Percentiles rank a stretch among this genome's conserved stretches.
Evolutionary conservation across 176 grass and related monocot genomes (phyloP).

Genomic region (Ensete glaucum): DNA sequence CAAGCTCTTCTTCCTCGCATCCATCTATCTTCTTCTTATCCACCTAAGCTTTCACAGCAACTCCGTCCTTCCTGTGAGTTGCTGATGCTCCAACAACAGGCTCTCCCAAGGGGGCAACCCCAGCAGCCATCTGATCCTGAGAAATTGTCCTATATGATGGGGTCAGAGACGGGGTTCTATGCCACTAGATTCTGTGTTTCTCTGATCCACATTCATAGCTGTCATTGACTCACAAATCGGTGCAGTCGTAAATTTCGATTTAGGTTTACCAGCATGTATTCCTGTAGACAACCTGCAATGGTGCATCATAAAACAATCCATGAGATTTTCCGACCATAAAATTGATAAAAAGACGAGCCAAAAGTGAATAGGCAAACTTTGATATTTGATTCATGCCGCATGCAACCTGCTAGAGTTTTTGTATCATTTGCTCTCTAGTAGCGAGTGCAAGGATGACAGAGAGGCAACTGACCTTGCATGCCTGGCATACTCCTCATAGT

Average conservation of each 20-base stretch:
- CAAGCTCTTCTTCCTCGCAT: conserved; percentile 85
- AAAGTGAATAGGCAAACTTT: background rate
- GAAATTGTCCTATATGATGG: conserved; percentile 28
- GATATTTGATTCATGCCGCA: background rate
- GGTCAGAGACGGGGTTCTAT: conserved; percentile 15
- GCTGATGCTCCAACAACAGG: conserved; percentile 30
- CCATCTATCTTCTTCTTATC: conserved; percentile 83
- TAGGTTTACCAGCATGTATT: conserved; percentile 63
- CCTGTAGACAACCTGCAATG: conserved; percentile 41
- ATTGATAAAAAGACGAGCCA: background rate
- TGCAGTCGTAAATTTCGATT: conserved; percentile 48
- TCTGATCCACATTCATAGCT: conserved; percentile 50
- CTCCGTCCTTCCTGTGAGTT: conserved; percentile 34
- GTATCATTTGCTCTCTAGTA: background rate
- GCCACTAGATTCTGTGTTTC: conserved; percentile 26
- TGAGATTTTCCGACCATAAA: background rate
- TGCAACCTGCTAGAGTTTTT: background rate
- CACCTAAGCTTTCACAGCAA: conserved; percentile 19
- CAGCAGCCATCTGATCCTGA: conserved; percentile 44
- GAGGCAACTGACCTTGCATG: conserved; percentile 60
- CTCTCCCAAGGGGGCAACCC: conserved; percentile 12
- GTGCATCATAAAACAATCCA: background rate
- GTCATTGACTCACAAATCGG: conserved; percentile 67
- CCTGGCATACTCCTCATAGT: conserved; percentile 73
- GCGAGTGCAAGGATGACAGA: background rate